These are phyloP conservation scores for Turritis glabra DNA, from an alignment of 345 rosid species.

Conservation along the genomic window DNA sequence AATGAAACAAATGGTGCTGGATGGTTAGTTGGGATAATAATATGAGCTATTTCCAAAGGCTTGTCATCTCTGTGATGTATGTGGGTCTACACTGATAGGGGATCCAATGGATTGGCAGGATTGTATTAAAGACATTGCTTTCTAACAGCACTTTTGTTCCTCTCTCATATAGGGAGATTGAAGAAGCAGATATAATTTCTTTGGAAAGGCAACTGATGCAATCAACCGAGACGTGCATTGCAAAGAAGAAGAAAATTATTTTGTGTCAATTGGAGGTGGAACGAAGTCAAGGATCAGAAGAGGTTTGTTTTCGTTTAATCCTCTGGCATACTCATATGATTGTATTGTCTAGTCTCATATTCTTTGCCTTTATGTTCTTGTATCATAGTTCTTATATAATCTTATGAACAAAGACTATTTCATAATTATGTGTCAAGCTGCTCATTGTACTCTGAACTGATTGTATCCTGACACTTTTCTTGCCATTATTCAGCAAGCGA, in stretches of 20 bases:
- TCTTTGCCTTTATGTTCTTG: background rate
- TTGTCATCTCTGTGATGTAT: slow-evolving; percentile 4
- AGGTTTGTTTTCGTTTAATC: slow-evolving; percentile 49
- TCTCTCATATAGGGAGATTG: slow-evolving; percentile 65
- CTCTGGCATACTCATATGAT: slow-evolving; percentile 12
- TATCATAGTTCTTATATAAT: slow-evolving; percentile 16
- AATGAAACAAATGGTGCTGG: background rate
- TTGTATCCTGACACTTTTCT: background rate
- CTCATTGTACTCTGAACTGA: background rate
- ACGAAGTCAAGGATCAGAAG: slow-evolving; percentile 74
- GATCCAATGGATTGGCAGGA: background rate
- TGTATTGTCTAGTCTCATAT: background rate
- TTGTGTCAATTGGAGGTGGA: slow-evolving; percentile 84
- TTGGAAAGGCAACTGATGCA: slow-evolving; percentile 89
- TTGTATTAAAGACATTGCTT: background rate
- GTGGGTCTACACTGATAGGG: background rate
- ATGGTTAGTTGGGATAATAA: background rate
- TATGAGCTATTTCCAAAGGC: background rate
- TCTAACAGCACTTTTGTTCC: slow-evolving; percentile 18
- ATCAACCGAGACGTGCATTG: slow-evolving; percentile 78
- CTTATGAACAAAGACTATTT: slow-evolving; percentile 4
- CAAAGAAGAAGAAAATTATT: slow-evolving; percentile 85
- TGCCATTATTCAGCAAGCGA: background rate
- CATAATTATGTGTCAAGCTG: background rate
- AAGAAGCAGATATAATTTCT: slow-evolving; percentile 79